These are phyloP conservation scores for Periconia sp. DNA, from an alignment of 2,329 filamentous ascomycete genomes.

Conservation along the genomic window DNA sequence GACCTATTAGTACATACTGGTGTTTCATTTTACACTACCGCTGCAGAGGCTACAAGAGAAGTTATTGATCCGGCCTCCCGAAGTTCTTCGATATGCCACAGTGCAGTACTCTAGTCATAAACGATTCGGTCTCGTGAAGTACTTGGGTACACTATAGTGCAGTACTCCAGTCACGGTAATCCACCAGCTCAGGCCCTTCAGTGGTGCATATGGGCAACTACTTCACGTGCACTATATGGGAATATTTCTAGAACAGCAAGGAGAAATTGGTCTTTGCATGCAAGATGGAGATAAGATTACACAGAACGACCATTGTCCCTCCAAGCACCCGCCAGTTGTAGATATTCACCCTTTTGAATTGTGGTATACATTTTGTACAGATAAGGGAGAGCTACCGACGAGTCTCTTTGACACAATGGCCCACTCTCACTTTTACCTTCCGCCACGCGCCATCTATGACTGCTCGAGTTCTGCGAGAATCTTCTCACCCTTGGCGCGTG, in stretches of 20 bases:
- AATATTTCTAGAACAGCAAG: conserved; percentile 4
- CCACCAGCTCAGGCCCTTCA: not conserved
- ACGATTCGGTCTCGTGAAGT: no score
- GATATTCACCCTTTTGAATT: conserved; percentile 37
- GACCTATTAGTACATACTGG: no score
- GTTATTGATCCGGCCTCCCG: no score
- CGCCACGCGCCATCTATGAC: conserved; percentile 38
- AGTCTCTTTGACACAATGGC: conserved; percentile 39
- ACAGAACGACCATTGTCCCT: conserved; percentile 43
- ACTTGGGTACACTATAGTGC: no score
- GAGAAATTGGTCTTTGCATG: conserved; percentile 45
- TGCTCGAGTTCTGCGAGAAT: conserved; percentile 92
- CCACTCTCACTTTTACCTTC: conserved; percentile 41
- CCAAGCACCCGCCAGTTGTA: conserved; percentile 36
- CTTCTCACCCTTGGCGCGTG: conserved; percentile 98
- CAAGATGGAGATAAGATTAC: conserved; percentile 45
- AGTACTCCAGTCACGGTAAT: no score
- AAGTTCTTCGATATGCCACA: no score
- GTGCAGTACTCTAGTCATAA: no score
- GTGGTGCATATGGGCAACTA: no score
- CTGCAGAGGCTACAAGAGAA: no score
- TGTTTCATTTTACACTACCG: no score
- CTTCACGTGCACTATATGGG: no score
- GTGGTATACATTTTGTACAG: conserved; percentile 47
- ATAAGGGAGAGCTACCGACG: conserved; percentile 37